Evolutionary conservation across 176 grass and related monocot species (phyloP).

Genomic region (Elaeis guineensis): DNA sequence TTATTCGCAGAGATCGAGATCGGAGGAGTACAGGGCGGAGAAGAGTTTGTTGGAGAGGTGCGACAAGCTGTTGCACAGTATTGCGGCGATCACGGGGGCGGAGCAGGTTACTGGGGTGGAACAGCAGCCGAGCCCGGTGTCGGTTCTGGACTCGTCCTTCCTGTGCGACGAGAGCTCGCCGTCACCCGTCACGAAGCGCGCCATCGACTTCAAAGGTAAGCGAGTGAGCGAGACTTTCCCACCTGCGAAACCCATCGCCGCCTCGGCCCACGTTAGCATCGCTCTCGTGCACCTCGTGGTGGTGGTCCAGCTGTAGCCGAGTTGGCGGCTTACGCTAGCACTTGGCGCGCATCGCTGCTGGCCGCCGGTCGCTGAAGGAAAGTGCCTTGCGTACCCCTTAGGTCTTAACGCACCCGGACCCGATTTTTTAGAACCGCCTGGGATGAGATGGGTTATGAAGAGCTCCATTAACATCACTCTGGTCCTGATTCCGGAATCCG

Average conservation of each 20-base stretch:
- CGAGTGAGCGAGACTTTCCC: not conserved
- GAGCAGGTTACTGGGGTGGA: slow-evolving; percentile 23
- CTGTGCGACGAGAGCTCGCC: slow-evolving; percentile 13
- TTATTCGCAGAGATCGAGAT: slow-evolving; percentile 26
- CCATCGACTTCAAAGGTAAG: slow-evolving; percentile 15
- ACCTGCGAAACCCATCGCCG: too few species aligned
- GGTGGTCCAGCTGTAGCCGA: not conserved
- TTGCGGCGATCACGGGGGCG: slow-evolving; percentile 55
- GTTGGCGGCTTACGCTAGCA: not conserved
- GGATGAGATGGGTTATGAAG: too few species aligned
- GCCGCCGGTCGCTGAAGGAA: too few species aligned
- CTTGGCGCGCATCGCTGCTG: too few species aligned
- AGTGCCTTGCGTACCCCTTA: too few species aligned
- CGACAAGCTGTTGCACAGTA: slow-evolving; percentile 70
- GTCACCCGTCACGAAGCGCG: slow-evolving; percentile 4
- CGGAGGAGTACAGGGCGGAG: slow-evolving; percentile 23
- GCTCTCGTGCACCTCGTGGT: not conserved
- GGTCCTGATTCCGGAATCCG: too few species aligned
- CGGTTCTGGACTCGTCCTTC: slow-evolving; percentile 10
- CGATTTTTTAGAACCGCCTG: too few species aligned
- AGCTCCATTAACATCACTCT: too few species aligned
- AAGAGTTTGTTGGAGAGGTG: slow-evolving; percentile 61
- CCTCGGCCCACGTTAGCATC: not conserved
- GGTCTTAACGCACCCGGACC: too few species aligned
- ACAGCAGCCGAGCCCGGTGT: slow-evolving; percentile 29